phyloP scores from a whole-genome alignment of 805 yeast genomes.

The Maudiozyma pseudohumilis region DNA sequence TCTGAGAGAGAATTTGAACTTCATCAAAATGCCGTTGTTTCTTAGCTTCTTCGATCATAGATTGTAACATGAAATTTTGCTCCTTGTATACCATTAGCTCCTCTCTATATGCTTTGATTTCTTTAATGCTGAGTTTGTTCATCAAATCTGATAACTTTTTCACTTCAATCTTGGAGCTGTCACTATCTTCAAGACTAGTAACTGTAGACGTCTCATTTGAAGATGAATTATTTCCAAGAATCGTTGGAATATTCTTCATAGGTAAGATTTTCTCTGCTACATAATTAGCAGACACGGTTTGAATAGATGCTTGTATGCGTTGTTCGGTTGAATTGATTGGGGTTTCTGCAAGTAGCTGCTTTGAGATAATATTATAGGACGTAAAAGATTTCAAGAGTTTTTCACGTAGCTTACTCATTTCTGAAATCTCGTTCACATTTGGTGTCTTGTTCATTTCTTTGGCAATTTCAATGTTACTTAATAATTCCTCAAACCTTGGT shows the following conservation, averaged over 20 bases:
- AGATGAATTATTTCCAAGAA: constrained; percentile 4
- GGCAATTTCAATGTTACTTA: constrained; percentile 29
- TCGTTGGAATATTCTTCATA: constrained; percentile 46
- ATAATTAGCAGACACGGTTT: constrained; percentile 45
- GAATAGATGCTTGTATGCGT: constrained; percentile 43
- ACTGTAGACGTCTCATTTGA: neutral
- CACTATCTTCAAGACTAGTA: constrained; percentile 1
- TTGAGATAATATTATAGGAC: constrained; percentile 41
- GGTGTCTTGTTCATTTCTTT: constrained; percentile 14
- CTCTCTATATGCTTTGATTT: constrained; percentile 54
- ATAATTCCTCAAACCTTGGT: constrained; percentile 36
- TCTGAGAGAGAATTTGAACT: constrained; percentile 46
- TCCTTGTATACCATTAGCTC: constrained; percentile 81
- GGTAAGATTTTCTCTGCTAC: constrained; percentile 60
- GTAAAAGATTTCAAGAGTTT: constrained; percentile 41
- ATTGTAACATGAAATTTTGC: constrained; percentile 62
- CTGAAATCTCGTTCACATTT: constrained; percentile 23
- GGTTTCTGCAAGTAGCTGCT: constrained; percentile 31
- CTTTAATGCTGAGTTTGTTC: constrained; percentile 36
- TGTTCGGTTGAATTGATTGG: constrained; percentile 35
- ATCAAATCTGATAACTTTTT: constrained; percentile 12
- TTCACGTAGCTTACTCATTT: constrained; percentile 35
- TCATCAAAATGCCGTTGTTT: constrained; percentile 71
- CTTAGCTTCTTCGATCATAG: constrained; percentile 53
- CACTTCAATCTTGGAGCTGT: constrained; percentile 5